phyloP scores from a whole-genome alignment of 257 asterid species.

The Sherardia arvensis region DNA sequence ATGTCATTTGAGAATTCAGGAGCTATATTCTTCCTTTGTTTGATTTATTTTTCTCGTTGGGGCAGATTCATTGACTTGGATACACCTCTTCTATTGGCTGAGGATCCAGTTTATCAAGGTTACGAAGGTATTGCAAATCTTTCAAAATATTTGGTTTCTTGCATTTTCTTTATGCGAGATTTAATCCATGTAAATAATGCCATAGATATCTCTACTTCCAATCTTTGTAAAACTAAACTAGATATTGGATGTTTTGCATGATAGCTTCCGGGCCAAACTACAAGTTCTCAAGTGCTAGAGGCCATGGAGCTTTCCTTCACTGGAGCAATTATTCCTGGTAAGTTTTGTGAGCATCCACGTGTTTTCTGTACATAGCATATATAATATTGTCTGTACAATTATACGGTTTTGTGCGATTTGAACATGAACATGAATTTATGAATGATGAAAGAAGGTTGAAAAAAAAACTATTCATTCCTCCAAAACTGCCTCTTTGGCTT shows the following conservation, averaged over 20 bases:
- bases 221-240: not conserved
- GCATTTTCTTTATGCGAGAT: not conserved
- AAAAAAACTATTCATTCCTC: not conserved
- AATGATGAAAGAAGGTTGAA: not conserved
- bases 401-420: not conserved
- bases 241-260: conserved; percentile 15
- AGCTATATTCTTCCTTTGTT: not conserved
- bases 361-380: not conserved
- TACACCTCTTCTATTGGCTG: conserved; percentile 78
- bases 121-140: conserved; percentile 49
- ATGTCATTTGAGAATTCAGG: not conserved
- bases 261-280: conserved; percentile 73
- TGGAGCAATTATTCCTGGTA: conserved; percentile 69
- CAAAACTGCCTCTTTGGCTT: not conserved
- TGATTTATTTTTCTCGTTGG: conserved; percentile 9
- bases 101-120: conserved; percentile 85
- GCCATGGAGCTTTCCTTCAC: conserved; percentile 81
- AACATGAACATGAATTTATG: not conserved
- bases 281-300: conserved; percentile 76
- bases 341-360: conserved; percentile 6
- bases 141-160: not conserved
- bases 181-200: too few relatives aligned
- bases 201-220: not conserved
- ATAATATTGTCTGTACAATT: not conserved
- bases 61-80: conserved; percentile 76